Percentiles rank a stretch among this genome's conserved stretches.
These are phyloP conservation scores for Schizonepeta tenuifolia DNA, from an alignment of 257 asterid species.

Conservation along the genomic window DNA sequence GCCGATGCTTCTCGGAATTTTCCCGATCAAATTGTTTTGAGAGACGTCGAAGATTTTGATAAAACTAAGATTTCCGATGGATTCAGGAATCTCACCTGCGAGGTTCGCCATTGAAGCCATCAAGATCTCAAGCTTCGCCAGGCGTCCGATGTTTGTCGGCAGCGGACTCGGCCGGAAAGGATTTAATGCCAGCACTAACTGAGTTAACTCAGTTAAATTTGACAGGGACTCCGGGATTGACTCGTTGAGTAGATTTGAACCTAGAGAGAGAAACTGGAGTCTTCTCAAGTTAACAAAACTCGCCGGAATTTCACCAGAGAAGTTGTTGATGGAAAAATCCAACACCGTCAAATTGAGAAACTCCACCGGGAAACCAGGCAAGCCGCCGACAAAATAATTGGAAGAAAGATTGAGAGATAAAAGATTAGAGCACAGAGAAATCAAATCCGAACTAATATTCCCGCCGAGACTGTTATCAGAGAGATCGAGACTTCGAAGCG, in stretches of 20 bases:
- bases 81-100: slow-evolving; percentile 61
- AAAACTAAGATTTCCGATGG: slow-evolving; percentile 57
- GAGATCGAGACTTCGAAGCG: slow-evolving; percentile 57
- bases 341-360: slow-evolving; percentile 54
- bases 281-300: slow-evolving; percentile 56
- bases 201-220: slow-evolving; percentile 62
- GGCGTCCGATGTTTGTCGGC: slow-evolving; percentile 64
- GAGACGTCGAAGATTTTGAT: slow-evolving; percentile 55
- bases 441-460: slow-evolving; percentile 38
- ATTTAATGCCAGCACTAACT: slow-evolving; percentile 51
- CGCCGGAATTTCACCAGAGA: slow-evolving; percentile 69
- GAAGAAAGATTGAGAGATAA: slow-evolving; percentile 48
- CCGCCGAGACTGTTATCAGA: slow-evolving; percentile 57
- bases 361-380: slow-evolving; percentile 53
- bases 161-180: slow-evolving; percentile 56
- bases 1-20: slow-evolving; percentile 60
- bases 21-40: slow-evolving; percentile 52
- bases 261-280: slow-evolving; percentile 53
- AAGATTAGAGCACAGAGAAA: slow-evolving; percentile 65
- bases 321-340: slow-evolving; percentile 60
- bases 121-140: slow-evolving; percentile 56
- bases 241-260: slow-evolving; percentile 62
- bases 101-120: slow-evolving; percentile 44
- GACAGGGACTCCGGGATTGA: slow-evolving; percentile 67
- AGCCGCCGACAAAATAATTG: slow-evolving; percentile 59